These are phyloP conservation scores for Wickerhamiella sergipiensis DNA, from an alignment of 805 yeast genomes.

Conservation along the genomic window DNA sequence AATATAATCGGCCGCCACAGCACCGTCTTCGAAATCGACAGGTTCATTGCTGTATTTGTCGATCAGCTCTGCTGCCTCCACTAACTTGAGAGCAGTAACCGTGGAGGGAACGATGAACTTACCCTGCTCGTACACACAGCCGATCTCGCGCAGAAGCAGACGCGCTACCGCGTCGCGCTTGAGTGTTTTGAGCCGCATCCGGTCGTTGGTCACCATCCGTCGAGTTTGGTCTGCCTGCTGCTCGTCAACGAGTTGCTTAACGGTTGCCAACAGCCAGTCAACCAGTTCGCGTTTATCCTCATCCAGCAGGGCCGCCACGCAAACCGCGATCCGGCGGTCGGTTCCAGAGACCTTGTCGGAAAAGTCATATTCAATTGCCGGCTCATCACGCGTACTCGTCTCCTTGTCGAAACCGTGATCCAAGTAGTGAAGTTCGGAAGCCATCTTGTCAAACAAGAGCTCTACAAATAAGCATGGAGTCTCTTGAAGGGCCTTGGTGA, in stretches of 20 bases:
- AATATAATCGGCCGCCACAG: constrained; percentile 24
- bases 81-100: constrained; percentile 24
- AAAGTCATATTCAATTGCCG: constrained; percentile 20
- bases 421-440: constrained; percentile 36
- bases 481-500: constrained; percentile 33
- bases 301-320: constrained; percentile 36
- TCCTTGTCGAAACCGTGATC: constrained; percentile 42
- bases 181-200: constrained; percentile 19
- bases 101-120: constrained; percentile 28
- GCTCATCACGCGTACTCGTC: constrained; percentile 5
- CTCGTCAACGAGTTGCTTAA: constrained; percentile 24
- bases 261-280: constrained; percentile 31
- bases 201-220: constrained; percentile 17
- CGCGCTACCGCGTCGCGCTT: constrained; percentile 38
- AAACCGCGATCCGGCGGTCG: constrained; percentile 37
- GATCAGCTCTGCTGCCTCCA: constrained; percentile 27
- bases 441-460: constrained; percentile 48
- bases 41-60: constrained; percentile 30
- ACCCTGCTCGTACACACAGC: constrained; percentile 30
- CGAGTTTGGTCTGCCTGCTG: constrained; percentile 4
- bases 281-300: constrained; percentile 32
- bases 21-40: constrained; percentile 27
- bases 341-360: constrained; percentile 17
- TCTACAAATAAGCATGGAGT: constrained; percentile 49
- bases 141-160: constrained; percentile 33